A percentile compares a stretch with the other conserved stretches of the same genome.
Conservation (phyloP, 2,329 filamentous ascomycete genomes). For the Talaromyces albobiverticillius region DNA sequence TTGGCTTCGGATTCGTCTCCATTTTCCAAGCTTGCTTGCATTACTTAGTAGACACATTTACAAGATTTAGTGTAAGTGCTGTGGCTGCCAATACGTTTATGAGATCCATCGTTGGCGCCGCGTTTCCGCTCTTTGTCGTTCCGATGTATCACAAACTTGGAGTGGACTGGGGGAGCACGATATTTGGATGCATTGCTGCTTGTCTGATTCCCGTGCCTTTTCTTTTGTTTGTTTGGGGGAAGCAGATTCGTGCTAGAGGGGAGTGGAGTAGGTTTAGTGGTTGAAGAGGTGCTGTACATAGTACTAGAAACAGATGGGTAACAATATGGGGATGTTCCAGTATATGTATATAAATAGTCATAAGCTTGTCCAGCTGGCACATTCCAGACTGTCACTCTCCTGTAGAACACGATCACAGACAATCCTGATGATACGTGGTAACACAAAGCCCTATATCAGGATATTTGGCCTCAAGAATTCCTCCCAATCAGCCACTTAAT, state of each 20-base stretch:
- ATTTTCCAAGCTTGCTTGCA: constrained; percentile 40
- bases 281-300: too few relatives aligned
- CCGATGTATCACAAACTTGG: constrained; percentile 45
- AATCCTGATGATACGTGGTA: too few relatives aligned
- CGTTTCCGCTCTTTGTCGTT: constrained; percentile 47
- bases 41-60: constrained; percentile 43
- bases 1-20: constrained; percentile 39
- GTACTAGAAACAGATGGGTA: too few relatives aligned
- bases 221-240: neutral
- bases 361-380: too few relatives aligned
- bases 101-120: constrained; percentile 44
- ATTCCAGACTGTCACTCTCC: too few relatives aligned
- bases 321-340: too few relatives aligned
- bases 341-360: too few relatives aligned
- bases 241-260: neutral
- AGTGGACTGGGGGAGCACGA: constrained; percentile 20
- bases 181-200: neutral
- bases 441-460: too few relatives aligned
- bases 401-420: too few relatives aligned
- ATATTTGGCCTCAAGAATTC: too few relatives aligned
- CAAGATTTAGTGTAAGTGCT: constrained; percentile 40
- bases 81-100: constrained; percentile 46
- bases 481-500: neutral
- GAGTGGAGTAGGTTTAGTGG: neutral
- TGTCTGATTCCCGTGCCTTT: neutral